A percentile compares a stretch with the other conserved stretches of the same genome.
phyloP scores from a whole-genome alignment of 2,329 filamentous ascomycete genomes.

The Penicillium occitanis region DNA sequence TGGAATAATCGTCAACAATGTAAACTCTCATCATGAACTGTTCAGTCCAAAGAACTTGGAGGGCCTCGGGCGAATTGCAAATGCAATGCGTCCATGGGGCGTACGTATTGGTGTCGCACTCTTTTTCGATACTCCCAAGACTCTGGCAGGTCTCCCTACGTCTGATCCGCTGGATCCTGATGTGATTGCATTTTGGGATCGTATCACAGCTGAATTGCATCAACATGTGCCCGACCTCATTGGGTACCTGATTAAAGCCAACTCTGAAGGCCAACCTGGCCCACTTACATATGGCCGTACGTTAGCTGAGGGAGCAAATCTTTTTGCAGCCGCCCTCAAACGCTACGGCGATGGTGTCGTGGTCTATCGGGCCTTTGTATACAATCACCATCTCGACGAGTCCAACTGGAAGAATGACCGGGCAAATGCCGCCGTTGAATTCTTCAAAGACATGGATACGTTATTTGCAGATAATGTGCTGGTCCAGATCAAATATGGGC shows the following conservation, averaged over 20 bases:
- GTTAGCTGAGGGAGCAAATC: conserved; percentile 65
- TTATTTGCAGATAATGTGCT: conserved; percentile 70
- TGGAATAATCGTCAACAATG: conserved; percentile 68
- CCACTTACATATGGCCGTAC: conserved; percentile 69
- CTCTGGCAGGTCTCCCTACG: conserved; percentile 57
- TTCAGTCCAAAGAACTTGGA: conserved; percentile 59
- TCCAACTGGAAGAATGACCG: conserved; percentile 65
- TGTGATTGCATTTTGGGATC: conserved; percentile 64
- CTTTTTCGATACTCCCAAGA: conserved; percentile 65
- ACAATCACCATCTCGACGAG: conserved; percentile 57
- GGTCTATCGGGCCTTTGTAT: conserved; percentile 72
- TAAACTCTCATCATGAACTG: conserved; percentile 64
- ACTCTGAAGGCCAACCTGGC: conserved; percentile 68
- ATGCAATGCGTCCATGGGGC: conserved; percentile 66
- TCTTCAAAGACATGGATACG: conserved; percentile 63
- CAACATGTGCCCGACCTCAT: conserved; percentile 63
- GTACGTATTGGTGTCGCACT: conserved; percentile 65
- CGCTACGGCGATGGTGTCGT: conserved; percentile 59
- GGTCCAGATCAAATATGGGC: conserved; percentile 71
- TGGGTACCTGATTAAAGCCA: conserved; percentile 70
- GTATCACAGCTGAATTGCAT: conserved; percentile 61
- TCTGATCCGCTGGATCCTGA: conserved; percentile 63
- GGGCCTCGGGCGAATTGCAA: conserved; percentile 62
- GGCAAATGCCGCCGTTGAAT: conserved; percentile 68
- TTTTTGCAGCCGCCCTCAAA: conserved; percentile 62